Conservation (phyloP, 2,329 filamentous ascomycete species). For the Penicillium sp. region DNA sequence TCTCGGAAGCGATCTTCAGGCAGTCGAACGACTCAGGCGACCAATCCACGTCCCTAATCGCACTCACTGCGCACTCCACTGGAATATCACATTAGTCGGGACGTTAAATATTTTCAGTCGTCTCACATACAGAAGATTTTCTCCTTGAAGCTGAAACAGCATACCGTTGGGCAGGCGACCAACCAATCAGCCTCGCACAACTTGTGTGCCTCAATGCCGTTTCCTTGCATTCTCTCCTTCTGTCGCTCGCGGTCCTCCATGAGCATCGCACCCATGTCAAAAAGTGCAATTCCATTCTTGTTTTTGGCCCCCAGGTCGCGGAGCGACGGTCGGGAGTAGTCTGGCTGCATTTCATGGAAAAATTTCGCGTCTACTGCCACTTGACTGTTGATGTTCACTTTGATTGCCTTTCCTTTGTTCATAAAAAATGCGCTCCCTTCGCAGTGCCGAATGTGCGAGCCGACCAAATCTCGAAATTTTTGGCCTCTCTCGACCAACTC, state of each 20-base stretch:
- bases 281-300: neutral
- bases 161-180: slow-evolving; percentile 1
- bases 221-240: slow-evolving; percentile 6
- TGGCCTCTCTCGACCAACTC: slow-evolving; percentile 8
- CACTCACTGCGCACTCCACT: slow-evolving; percentile 26
- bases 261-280: slow-evolving; percentile 1
- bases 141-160: slow-evolving; percentile 6
- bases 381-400: slow-evolving; percentile 7
- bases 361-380: slow-evolving; percentile 1
- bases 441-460: slow-evolving; percentile 1
- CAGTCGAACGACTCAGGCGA: slow-evolving; percentile 26
- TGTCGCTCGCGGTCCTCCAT: slow-evolving; percentile 4
- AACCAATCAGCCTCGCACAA: neutral
- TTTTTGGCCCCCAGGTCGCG: neutral
- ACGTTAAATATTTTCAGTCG: neutral
- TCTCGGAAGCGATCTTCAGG: slow-evolving; percentile 28
- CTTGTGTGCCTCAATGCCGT: slow-evolving; percentile 1
- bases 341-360: slow-evolving; percentile 4
- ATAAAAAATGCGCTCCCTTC: slow-evolving; percentile 2
- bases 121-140: slow-evolving; percentile 7
- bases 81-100: neutral
- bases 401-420: slow-evolving; percentile 6
- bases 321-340: slow-evolving; percentile 7
- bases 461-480: slow-evolving; percentile 3
- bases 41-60: slow-evolving; percentile 26